phyloP scores from a whole-genome alignment of 768 basidiomycete species.

The Naganishia vishniacii region DNA sequence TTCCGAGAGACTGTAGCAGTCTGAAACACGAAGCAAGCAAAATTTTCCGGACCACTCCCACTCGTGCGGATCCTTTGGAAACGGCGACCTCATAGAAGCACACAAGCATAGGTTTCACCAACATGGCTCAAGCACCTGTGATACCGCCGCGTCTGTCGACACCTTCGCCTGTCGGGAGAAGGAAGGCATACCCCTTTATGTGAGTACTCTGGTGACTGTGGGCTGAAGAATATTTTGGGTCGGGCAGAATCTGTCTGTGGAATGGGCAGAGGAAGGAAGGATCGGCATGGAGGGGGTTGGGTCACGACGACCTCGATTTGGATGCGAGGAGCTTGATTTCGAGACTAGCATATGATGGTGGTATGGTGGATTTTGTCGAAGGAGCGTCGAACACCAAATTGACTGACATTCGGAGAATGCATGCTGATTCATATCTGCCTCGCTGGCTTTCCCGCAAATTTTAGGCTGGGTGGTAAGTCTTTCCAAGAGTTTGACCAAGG shows the following conservation, averaged over 20 bases:
- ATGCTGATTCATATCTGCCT: not conserved
- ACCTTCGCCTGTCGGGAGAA: constrained; percentile 8
- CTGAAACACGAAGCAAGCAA: not conserved
- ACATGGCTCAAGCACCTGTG: constrained; percentile 17
- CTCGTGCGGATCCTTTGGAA: too few species aligned
- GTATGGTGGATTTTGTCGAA: not conserved
- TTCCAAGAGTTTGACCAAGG: too few species aligned
- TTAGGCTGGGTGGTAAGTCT: constrained; percentile 27
- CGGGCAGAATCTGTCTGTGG: too few species aligned
- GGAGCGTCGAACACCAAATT: not conserved
- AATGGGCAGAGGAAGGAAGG: too few species aligned
- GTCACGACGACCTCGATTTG: too few species aligned
- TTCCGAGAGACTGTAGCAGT: not conserved
- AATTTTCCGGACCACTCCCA: not conserved
- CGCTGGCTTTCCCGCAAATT: not conserved
- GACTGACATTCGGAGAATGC: not conserved
- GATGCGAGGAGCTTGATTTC: too few species aligned
- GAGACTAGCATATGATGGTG: not conserved
- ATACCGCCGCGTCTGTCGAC: constrained; percentile 11
- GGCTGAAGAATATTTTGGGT: too few species aligned
- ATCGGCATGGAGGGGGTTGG: too few species aligned
- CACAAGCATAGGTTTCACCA: not conserved
- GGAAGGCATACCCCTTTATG: constrained; percentile 30
- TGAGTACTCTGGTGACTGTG: too few species aligned
- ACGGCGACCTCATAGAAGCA: not conserved